These are phyloP conservation scores for Coniella lustricola DNA, from an alignment of 2,329 filamentous ascomycete species.

Conservation along the genomic window DNA sequence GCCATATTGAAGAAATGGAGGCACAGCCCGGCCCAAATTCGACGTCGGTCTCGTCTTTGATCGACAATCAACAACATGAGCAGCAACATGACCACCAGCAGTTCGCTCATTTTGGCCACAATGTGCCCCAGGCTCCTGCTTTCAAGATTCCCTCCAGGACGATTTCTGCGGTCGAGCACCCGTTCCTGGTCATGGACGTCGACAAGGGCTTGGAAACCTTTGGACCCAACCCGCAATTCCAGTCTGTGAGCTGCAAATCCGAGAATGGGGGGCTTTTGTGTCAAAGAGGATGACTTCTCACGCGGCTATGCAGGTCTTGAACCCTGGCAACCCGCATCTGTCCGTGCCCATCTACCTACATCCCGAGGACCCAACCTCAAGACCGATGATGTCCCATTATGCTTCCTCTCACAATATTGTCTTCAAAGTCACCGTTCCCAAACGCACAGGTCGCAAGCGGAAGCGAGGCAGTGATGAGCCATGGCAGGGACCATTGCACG, in stretches of 20 bases:
- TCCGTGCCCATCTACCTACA: slow-evolving; percentile 67
- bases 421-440: slow-evolving; percentile 80
- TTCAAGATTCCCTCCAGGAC: slow-evolving; percentile 31
- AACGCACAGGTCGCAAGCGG: slow-evolving; percentile 76
- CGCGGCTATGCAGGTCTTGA: slow-evolving; percentile 32
- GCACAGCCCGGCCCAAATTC: slow-evolving; percentile 1
- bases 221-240: slow-evolving; percentile 31
- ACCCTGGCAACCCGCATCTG: slow-evolving; percentile 36
- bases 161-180: slow-evolving; percentile 38
- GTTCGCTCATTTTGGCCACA: neutral
- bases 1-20: slow-evolving; percentile 8
- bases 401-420: slow-evolving; percentile 75
- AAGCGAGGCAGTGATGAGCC: slow-evolving; percentile 69
- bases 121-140: slow-evolving; percentile 25
- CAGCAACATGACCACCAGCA: slow-evolving; percentile 2
- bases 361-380: slow-evolving; percentile 70
- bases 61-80: slow-evolving; percentile 1
- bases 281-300: neutral
- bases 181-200: slow-evolving; percentile 33
- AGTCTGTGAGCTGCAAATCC: slow-evolving; percentile 25
- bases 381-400: slow-evolving; percentile 70
- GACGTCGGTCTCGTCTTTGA: neutral
- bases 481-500: slow-evolving; percentile 42
- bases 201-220: slow-evolving; percentile 36
- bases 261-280: neutral